Evolutionary conservation across 805 yeast species (phyloP), one percentile per base, ranked within the genome.

Genomic region (Cyberlindnera maritima): DNA sequence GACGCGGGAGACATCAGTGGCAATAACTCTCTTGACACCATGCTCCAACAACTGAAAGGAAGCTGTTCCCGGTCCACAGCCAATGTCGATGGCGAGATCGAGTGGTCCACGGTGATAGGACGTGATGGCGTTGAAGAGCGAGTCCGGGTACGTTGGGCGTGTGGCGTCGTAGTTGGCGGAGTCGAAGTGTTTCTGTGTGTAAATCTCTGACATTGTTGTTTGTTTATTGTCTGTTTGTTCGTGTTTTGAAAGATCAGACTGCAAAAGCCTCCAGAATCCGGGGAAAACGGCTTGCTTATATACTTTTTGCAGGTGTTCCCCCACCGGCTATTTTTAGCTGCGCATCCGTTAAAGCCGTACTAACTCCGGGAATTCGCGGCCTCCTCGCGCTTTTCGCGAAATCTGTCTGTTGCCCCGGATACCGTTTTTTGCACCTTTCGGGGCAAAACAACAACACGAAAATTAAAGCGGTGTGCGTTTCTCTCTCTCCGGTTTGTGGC

Each of bases 11-110:
- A 21, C 25, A 21, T 21, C 25, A 21, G 25, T 21, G 25, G 25
- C 25, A 6, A 21, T 21, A 9, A 21, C 25, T 21, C 9, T 21
- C 25, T 21, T 21, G 8, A 21, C 25, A 6, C 25, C 25, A 21
- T 21, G 25, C 8, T 21, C 9, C 8, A 21, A 9, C 25, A 21
- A 21, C 32, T 76, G 74, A 47, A 72, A 65, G 0, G 88, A 74
- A 2, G 81, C 86, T 49, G 77, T 77, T 2, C 89, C 90, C 0
- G 88, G 79, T 2, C 90, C 90, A 57, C 85, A 78, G 3, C 88
- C 90, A 9, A 81, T 64, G 61, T 85, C 94, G 26, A 84, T 59
- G 3, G 76, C 76, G 15, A 65, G 41, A 1, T 57, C 29, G 2
- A 55, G 52, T 18, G 48, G 49, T 6, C 60, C 58, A 23, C 62